Base-by-base conservation (phyloP, 352 stramenopile species). In the Phytopythium aichiense region DNA sequence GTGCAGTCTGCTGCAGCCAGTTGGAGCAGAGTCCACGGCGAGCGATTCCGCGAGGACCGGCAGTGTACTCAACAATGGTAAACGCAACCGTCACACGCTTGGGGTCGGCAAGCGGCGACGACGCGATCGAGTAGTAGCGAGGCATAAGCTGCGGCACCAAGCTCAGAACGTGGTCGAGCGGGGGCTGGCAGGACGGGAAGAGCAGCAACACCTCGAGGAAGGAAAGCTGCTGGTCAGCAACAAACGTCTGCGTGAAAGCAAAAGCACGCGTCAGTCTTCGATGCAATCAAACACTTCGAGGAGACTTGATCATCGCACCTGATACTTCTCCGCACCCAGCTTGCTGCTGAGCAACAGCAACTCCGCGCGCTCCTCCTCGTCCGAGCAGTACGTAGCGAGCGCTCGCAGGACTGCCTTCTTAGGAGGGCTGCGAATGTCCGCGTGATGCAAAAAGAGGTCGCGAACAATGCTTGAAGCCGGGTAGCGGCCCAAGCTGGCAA, bases 111-210 rank as follows among this genome's bases (percentile, higher is more conserved):
- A 99, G 72, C 13, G 95, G 95, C 49, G 93, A 98, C 7, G 92
- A 98, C 38, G 91, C 89, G 37, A 99, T 89, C 22, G 93, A 98
- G 76, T 99, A 99, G 72, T 98, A 98, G 22, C 96, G 89, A 18
- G 96, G 92, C 69, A 96, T 88, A 23, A 98, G 85, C 30, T 84
- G 72, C 2, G 94, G 89, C 7, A 98, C 63, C 35, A 96, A 67
- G 51, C 79, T 89, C 37, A 98, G 64, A 25, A 98, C 66, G 30
- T 84, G 78, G 46, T 96, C 81, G 4, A 98, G 75, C 35, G 96
- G 92, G 4, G 75, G 84, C 35, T 86, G 76, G 64, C 86, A 97
- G 2, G 93, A 98, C n/a, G 92, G 92, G 67, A 98, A 98, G 9
- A 97, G 71, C 54, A 84, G 68, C 13, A 99, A 68, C 23, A 99